Conservation (phyloP, 371 early-diverging fungal genomes). For the Synchytrium microbalum region DNA sequence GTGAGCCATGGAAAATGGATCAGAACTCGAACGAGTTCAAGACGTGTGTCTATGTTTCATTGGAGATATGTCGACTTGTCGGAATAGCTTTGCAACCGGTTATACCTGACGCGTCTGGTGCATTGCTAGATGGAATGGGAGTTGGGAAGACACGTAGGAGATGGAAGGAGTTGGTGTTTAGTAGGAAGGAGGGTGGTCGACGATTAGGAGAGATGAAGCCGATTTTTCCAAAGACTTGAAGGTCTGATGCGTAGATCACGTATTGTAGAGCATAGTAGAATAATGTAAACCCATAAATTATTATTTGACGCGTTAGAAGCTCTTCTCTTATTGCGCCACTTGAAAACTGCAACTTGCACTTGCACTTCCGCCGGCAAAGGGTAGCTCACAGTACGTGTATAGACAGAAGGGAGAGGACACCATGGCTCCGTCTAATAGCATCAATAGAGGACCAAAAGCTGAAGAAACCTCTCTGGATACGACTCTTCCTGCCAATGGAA, state of each 20-base stretch:
- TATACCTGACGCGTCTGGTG: conserved; percentile 69
- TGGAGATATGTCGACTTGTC: conserved; percentile 68
- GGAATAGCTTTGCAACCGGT: conserved; percentile 75
- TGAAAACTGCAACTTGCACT: no score
- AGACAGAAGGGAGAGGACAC: no score
- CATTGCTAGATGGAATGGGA: conserved; percentile 45
- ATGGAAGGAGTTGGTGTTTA: not conserved
- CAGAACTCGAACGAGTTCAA: conserved; percentile 44
- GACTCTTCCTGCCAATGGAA: no score
- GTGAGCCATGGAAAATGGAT: conserved; percentile 75
- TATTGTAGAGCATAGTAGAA: no score
- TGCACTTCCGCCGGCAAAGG: no score
- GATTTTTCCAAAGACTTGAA: not conserved
- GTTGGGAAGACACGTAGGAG: conserved; percentile 1
- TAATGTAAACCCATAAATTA: no score
- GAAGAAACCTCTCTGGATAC: no score
- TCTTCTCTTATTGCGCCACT: no score
- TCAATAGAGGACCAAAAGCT: no score
- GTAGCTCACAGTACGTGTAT: no score
- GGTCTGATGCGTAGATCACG: not conserved
- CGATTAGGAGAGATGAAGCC: not conserved
- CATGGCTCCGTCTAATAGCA: no score
- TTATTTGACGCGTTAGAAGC: no score
- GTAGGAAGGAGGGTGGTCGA: conserved; percentile 2
- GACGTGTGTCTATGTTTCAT: conserved; percentile 57